Conservation (phyloP, 345 rosid genomes). For the Acer campestre region DNA sequence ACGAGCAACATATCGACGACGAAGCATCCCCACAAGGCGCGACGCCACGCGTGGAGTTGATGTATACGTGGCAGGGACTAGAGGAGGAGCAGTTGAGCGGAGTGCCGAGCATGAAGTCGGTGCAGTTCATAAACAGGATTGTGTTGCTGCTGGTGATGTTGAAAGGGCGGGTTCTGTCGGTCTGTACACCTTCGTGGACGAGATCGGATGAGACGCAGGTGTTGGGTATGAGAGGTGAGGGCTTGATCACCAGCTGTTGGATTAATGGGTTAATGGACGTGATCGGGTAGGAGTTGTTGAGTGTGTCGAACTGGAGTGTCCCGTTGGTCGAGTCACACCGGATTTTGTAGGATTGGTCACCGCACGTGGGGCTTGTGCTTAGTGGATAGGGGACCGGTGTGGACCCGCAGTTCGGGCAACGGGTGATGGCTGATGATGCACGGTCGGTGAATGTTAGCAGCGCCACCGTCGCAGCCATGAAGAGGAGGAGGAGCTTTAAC, state of each 20-base stretch:
- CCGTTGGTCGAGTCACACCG: conserved; percentile 31
- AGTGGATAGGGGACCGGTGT: conserved; percentile 51
- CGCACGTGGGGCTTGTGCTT: conserved; percentile 46
- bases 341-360: conserved; percentile 50
- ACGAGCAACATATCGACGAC: conserved; percentile 40
- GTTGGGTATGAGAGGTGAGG: conserved; percentile 30
- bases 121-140: conserved; percentile 47
- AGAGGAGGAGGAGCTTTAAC: conserved; percentile 31
- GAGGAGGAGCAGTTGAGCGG: conserved; percentile 41
- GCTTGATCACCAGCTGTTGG: conserved; percentile 42
- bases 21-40: conserved; percentile 29
- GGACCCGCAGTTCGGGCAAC: conserved; percentile 52
- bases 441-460: conserved; percentile 22
- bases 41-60: background rate
- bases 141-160: conserved; percentile 51
- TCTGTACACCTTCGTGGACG: conserved; percentile 32
- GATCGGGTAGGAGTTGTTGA: conserved; percentile 47
- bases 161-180: conserved; percentile 40
- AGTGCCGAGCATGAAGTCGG: conserved; percentile 24
- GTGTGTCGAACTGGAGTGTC: conserved; percentile 36
- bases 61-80: conserved; percentile 46
- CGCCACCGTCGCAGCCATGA: conserved; percentile 15
- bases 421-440: conserved; percentile 17
- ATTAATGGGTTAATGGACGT: conserved; percentile 27
- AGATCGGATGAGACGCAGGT: conserved; percentile 41